Conservation (phyloP, 805 yeast species). For the Sungouiozyma ichnusensis region DNA sequence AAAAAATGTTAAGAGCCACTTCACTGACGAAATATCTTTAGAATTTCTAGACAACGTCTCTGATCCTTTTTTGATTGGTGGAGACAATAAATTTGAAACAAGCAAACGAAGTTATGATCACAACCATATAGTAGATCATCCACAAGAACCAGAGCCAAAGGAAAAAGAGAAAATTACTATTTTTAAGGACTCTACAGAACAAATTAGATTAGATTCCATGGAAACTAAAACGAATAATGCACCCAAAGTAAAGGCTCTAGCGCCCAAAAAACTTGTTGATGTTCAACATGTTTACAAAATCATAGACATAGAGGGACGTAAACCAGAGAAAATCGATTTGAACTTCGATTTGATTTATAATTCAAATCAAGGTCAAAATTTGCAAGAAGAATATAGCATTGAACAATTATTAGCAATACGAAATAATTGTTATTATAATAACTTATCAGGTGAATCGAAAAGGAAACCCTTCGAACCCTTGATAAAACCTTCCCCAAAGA, state of each 20-base stretch:
- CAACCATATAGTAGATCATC: no score
- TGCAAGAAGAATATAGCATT: constrained; percentile 43
- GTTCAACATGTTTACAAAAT: constrained; percentile 36
- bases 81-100: not conserved
- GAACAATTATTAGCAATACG: constrained; percentile 53
- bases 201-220: not conserved
- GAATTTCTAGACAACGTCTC: not conserved
- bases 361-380: constrained; percentile 10
- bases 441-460: constrained; percentile 1
- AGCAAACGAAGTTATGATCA: no score
- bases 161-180: not conserved
- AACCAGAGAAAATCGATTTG: constrained; percentile 46
- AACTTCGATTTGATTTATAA: constrained; percentile 52
- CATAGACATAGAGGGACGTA: constrained; percentile 46
- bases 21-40: not conserved
- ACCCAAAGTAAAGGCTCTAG: not conserved
- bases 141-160: not conserved
- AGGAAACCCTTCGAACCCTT: constrained; percentile 1
- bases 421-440: constrained; percentile 26
- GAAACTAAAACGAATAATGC: not conserved
- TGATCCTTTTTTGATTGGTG: not conserved
- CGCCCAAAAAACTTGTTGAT: not conserved
- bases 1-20: not conserved
- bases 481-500: constrained; percentile 3
- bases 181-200: not conserved